Conservation (phyloP, 1,284 basidiomycete genomes). For the Irpex sp. region DNA sequence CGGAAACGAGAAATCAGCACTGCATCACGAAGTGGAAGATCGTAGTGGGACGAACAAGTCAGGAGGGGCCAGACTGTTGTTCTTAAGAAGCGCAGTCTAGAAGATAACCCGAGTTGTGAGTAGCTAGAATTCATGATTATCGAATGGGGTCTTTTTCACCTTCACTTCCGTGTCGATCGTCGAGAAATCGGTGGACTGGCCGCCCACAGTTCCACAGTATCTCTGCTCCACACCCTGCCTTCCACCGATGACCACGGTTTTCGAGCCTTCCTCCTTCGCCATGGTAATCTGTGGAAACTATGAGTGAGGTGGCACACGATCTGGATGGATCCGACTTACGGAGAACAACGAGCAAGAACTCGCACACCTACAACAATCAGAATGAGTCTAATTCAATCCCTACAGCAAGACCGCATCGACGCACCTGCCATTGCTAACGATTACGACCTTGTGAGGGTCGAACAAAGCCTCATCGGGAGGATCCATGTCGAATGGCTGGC, state of each 20-base stretch:
- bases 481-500: slow-evolving; percentile 43
- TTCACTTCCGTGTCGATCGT: slow-evolving; percentile 59
- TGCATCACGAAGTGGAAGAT: neutral
- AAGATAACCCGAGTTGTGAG: neutral
- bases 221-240: slow-evolving; percentile 45
- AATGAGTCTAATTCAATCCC: neutral
- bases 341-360: slow-evolving; percentile 63
- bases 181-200: slow-evolving; percentile 52
- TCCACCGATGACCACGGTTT: slow-evolving; percentile 48
- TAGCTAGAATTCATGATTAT: neutral
- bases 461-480: slow-evolving; percentile 48
- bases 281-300: slow-evolving; percentile 47
- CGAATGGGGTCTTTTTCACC: slow-evolving; percentile 26
- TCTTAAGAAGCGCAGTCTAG: slow-evolving; percentile 49
- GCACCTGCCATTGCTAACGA: slow-evolving; percentile 52
- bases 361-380: slow-evolving; percentile 26
- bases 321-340: slow-evolving; percentile 26
- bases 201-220: slow-evolving; percentile 61
- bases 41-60: slow-evolving; percentile 44
- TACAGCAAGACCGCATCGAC: slow-evolving; percentile 15
- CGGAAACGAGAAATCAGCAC: neutral
- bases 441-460: slow-evolving; percentile 47
- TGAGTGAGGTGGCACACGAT: neutral
- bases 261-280: slow-evolving; percentile 54
- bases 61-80: slow-evolving; percentile 54